phyloP scores from a whole-genome alignment of 805 yeast species.

The Saccharomyces cerevisiae region DNA sequence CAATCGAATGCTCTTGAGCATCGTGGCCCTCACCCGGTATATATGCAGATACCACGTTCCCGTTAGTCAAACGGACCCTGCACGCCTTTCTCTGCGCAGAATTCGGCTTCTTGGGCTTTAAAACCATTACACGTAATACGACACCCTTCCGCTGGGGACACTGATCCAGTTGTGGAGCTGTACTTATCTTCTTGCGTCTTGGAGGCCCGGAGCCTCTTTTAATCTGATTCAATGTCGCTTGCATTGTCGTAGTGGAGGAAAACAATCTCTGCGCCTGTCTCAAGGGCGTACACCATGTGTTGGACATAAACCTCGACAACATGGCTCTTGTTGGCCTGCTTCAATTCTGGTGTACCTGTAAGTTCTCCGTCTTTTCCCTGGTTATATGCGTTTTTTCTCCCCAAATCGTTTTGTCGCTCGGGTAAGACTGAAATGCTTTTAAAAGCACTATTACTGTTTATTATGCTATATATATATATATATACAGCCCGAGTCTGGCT shows the following conservation, averaged over 20 bases:
- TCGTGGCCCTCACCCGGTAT: slow-evolving; percentile 99
- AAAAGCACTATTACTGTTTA: not conserved
- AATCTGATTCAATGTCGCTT: slow-evolving; percentile 70
- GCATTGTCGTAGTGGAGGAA: slow-evolving; percentile 6
- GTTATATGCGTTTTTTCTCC: not conserved
- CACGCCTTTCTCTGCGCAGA: slow-evolving; percentile 97
- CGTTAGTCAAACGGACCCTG: slow-evolving; percentile 86
- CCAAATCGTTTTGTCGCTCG: not conserved
- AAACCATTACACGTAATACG: slow-evolving; percentile 83
- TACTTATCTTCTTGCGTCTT: slow-evolving; percentile 34
- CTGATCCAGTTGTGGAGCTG: slow-evolving; percentile 74
- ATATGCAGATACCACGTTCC: slow-evolving; percentile 81
- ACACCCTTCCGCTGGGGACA: slow-evolving; percentile 91
- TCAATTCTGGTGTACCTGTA: not conserved
- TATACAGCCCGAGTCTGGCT: not conserved
- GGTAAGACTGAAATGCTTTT: not conserved
- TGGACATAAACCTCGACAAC: not conserved
- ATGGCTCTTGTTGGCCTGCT: not conserved
- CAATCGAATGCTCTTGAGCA: slow-evolving; percentile 95
- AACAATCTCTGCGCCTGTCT: slow-evolving; percentile 2
- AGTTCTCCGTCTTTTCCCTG: not conserved
- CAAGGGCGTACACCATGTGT: not conserved
- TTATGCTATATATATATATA: not conserved
- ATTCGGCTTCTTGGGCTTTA: slow-evolving; percentile 97
- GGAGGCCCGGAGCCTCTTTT: slow-evolving; percentile 55